phyloP scores from a whole-genome alignment of 306 rosid species.

The Vigna nakashimae region DNA sequence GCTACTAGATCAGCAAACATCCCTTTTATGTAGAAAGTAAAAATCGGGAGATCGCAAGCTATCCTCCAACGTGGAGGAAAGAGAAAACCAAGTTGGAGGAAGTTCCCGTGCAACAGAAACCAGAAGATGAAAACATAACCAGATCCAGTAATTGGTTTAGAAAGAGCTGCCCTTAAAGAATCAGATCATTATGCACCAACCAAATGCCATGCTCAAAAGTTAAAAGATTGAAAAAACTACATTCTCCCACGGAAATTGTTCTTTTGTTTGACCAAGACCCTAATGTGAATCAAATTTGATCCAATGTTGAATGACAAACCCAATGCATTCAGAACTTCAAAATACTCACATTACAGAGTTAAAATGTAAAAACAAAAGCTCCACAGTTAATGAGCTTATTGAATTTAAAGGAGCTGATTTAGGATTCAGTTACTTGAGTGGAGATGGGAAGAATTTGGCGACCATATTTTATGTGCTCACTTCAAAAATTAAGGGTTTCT shows the following conservation, averaged over 20 bases:
- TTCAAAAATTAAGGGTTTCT: neutral
- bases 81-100: conserved; percentile 4
- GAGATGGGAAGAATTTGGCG: neutral
- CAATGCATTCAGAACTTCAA: neutral
- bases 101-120: conserved; percentile 21
- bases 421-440: neutral
- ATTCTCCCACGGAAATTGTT: neutral
- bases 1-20: conserved; percentile 12
- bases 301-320: neutral
- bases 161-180: neutral
- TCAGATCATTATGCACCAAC: neutral
- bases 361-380: neutral
- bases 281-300: neutral
- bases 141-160: neutral
- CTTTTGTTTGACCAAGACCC: neutral
- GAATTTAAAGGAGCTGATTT: neutral
- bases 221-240: neutral
- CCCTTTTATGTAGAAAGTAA: neutral
- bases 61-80: conserved; percentile 8
- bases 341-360: neutral
- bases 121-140: conserved; percentile 12
- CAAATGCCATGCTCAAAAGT: neutral
- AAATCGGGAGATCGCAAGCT: conserved; percentile 1
- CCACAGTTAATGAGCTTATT: neutral
- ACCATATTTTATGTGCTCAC: neutral